Evolutionary conservation across 805 yeast genomes (phyloP).

Genomic region (Teunomyces cretensis): DNA sequence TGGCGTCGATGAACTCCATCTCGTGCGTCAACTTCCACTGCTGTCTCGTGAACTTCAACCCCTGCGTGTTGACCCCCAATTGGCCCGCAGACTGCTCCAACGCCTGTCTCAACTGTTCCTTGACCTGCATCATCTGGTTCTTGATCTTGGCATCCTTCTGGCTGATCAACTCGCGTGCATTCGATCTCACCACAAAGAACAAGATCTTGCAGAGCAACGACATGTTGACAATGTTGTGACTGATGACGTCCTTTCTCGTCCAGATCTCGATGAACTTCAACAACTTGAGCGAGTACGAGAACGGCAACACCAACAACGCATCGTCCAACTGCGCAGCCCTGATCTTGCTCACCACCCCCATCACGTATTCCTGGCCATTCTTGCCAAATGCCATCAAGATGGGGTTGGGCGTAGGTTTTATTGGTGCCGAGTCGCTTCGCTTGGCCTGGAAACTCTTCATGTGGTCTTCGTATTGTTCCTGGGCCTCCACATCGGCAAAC

Average conservation of each 20-base stretch:
- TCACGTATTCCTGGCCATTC: slow-evolving; percentile 74
- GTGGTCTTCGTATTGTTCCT: slow-evolving; percentile 49
- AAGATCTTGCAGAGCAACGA: slow-evolving; percentile 72
- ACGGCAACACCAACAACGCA: slow-evolving; percentile 87
- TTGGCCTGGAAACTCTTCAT: slow-evolving; percentile 37
- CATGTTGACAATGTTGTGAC: slow-evolving; percentile 49
- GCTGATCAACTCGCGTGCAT: slow-evolving; percentile 74
- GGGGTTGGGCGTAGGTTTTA: slow-evolving; percentile 64
- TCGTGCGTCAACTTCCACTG: slow-evolving; percentile 81
- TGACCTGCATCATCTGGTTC: slow-evolving; percentile 62
- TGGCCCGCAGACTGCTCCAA: slow-evolving; percentile 53
- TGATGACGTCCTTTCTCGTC: slow-evolving; percentile 47
- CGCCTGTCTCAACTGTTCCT: slow-evolving; percentile 56
- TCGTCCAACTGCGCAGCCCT: slow-evolving; percentile 88
- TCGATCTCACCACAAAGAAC: slow-evolving; percentile 69
- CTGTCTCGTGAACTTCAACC: slow-evolving; percentile 66
- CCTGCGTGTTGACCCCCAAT: slow-evolving; percentile 84
- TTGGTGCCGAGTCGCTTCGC: slow-evolving; percentile 49
- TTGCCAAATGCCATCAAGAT: slow-evolving; percentile 71
- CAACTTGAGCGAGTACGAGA: slow-evolving; percentile 72
- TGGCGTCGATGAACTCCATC: slow-evolving; percentile 69
- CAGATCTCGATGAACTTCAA: slow-evolving; percentile 74
- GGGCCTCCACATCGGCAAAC: slow-evolving; percentile 60
- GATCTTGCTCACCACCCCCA: slow-evolving; percentile 68
- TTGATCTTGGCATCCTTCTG: slow-evolving; percentile 66